phyloP scores from a whole-genome alignment of 2,329 filamentous ascomycete genomes.

The Fusarium redolens region DNA sequence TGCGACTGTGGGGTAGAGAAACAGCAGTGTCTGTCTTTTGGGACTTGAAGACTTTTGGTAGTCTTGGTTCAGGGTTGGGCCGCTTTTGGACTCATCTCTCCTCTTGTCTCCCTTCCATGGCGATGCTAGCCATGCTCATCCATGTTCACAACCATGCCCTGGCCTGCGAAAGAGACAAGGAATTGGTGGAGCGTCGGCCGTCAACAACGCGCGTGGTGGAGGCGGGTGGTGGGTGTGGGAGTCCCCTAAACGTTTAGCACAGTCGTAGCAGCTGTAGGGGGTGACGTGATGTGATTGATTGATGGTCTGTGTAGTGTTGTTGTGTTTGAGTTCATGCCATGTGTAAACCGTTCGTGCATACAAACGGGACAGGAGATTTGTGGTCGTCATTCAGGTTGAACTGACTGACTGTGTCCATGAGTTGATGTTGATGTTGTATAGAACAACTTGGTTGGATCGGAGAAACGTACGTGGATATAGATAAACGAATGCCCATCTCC shows the following conservation, averaged over 20 bases:
- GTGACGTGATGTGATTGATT: slow-evolving; percentile 31
- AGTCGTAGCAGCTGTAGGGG: slow-evolving; percentile 12
- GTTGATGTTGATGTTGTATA: background rate
- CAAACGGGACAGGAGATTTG: background rate
- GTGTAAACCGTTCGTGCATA: slow-evolving; percentile 11
- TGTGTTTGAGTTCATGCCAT: slow-evolving; percentile 30
- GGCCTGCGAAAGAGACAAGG: slow-evolving; percentile 12
- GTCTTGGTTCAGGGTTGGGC: slow-evolving; percentile 22
- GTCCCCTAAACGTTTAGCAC: slow-evolving; percentile 16
- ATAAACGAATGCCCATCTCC: slow-evolving; percentile 20
- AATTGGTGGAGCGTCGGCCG: slow-evolving; percentile 32
- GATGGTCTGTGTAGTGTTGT: slow-evolving; percentile 15
- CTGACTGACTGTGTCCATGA: background rate
- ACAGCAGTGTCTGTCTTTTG: slow-evolving; percentile 18
- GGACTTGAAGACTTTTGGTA: background rate
- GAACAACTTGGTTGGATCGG: background rate
- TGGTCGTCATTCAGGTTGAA: background rate
- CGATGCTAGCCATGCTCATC: slow-evolving; percentile 1
- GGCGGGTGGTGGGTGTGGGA: slow-evolving; percentile 19
- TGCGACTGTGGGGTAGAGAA: slow-evolving; percentile 47
- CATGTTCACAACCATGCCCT: slow-evolving; percentile 1
- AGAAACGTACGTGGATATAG: slow-evolving; percentile 21
- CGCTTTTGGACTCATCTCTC: slow-evolving; percentile 3
- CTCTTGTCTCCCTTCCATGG: slow-evolving; percentile 10
- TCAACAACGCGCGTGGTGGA: slow-evolving; percentile 26